Conservation (phyloP, 2,329 filamentous ascomycete genomes). For the Chaetomium olivaceum region DNA sequence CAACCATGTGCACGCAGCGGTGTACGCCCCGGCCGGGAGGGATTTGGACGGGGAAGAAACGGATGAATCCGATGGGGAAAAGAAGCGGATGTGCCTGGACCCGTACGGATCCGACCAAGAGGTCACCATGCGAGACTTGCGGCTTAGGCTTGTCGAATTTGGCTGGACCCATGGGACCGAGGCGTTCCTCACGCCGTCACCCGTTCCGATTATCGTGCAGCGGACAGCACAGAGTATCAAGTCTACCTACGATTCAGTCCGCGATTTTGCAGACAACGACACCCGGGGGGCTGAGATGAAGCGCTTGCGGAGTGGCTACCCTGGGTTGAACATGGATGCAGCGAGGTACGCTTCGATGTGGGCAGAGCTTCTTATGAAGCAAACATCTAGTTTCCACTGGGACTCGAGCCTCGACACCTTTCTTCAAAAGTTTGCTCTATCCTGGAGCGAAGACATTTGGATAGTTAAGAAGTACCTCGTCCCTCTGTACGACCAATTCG, state of each 20-base stretch:
- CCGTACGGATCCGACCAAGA: conserved; percentile 73
- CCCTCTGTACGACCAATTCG: conserved; percentile 58
- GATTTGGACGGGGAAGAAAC: conserved; percentile 55
- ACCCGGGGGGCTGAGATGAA: conserved; percentile 42
- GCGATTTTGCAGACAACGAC: conserved; percentile 47
- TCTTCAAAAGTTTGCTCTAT: conserved; percentile 62
- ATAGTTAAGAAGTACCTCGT: conserved; percentile 68
- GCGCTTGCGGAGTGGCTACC: conserved; percentile 50
- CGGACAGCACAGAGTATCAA: conserved; percentile 81
- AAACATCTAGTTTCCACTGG: conserved; percentile 51
- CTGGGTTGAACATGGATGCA: conserved; percentile 55
- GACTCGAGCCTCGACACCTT: conserved; percentile 65
- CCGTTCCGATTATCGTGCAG: conserved; percentile 67
- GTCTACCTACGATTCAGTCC: conserved; percentile 55
- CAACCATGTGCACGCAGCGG: conserved; percentile 79
- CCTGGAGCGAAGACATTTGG: conserved; percentile 70
- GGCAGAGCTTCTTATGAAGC: conserved; percentile 62
- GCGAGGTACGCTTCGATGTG: conserved; percentile 74
- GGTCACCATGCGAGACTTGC: conserved; percentile 60
- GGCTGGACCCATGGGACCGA: conserved; percentile 46
- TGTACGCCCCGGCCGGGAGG: conserved; percentile 61
- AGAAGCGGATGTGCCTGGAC: conserved; percentile 75
- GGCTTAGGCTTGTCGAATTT: conserved; percentile 56
- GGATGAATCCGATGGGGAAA: conserved; percentile 25
- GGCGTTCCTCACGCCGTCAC: conserved; percentile 63